Evolutionary conservation across 2,329 filamentous ascomycete species (phyloP).

Genomic region (Alternaria sp.): DNA sequence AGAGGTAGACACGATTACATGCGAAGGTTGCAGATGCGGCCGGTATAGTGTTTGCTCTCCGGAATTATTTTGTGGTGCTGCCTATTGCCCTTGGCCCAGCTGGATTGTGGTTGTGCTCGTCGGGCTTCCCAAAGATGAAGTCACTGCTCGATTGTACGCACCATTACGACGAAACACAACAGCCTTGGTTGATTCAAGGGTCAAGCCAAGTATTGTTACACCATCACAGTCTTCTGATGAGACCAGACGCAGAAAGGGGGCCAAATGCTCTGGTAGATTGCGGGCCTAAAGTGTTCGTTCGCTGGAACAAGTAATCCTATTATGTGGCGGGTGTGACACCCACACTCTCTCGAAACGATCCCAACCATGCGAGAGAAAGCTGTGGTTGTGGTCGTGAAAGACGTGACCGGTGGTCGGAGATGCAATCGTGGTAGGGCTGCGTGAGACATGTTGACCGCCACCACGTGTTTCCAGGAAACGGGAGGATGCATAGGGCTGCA

Average conservation of each 20-base stretch:
- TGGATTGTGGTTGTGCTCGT: not conserved
- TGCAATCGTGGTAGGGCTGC: slow-evolving; percentile 15
- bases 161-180: not conserved
- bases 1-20: not conserved
- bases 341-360: not conserved
- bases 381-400: slow-evolving; percentile 13
- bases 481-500: slow-evolving; percentile 49
- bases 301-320: slow-evolving; percentile 31
- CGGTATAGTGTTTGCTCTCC: slow-evolving; percentile 2
- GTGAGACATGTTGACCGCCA: slow-evolving; percentile 39
- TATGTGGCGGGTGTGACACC: not conserved
- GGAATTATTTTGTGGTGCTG: not conserved
- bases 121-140: not conserved
- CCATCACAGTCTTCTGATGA: slow-evolving; percentile 11
- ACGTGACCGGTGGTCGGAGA: slow-evolving; percentile 5
- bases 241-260: slow-evolving; percentile 22
- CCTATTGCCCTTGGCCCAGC: not conserved
- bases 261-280: slow-evolving; percentile 25
- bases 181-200: not conserved
- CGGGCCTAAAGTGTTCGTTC: slow-evolving; percentile 27
- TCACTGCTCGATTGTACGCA: not conserved
- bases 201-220: slow-evolving; percentile 11
- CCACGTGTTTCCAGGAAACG: slow-evolving; percentile 42
- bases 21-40: slow-evolving; percentile 3
- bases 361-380: not conserved